phyloP scores from a whole-genome alignment of 257 asterid species.

The Eustoma russellianum region DNA sequence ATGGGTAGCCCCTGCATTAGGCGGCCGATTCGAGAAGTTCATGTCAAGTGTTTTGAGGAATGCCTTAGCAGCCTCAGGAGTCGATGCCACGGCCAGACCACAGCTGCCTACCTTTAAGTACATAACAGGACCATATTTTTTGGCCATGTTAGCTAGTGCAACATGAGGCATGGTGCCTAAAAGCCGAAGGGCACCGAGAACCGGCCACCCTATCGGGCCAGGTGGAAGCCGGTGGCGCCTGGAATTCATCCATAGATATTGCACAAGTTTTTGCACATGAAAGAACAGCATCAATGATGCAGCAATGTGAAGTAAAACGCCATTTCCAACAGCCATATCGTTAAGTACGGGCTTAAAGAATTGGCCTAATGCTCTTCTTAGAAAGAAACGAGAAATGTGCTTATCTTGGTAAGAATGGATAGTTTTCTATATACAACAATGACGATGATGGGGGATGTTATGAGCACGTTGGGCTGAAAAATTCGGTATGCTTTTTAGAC shows the following conservation, averaged over 20 bases:
- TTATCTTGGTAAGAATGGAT: too few relatives aligned
- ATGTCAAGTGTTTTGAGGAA: conserved; percentile 34
- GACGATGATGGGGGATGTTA: too few relatives aligned
- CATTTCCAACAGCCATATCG: too few relatives aligned
- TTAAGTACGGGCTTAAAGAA: too few relatives aligned
- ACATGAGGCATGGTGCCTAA: conserved; percentile 43
- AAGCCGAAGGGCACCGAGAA: conserved; percentile 36
- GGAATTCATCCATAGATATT: conserved; percentile 4
- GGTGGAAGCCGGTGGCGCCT: conserved; percentile 22
- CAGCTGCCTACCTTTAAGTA: conserved; percentile 33
- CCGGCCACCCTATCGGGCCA: conserved; percentile 40
- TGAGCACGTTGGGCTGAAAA: too few relatives aligned
- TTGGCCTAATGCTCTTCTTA: too few relatives aligned
- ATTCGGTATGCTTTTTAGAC: too few relatives aligned
- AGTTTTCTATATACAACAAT: too few relatives aligned
- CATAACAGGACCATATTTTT: conserved; percentile 34
- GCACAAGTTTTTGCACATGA: conserved; percentile 7
- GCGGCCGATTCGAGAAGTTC: conserved; percentile 36
- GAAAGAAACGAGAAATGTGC: too few relatives aligned
- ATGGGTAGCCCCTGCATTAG: conserved; percentile 32
- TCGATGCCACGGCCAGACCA: conserved; percentile 41
- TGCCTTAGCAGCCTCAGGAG: conserved; percentile 34
- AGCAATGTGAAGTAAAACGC: background rate
- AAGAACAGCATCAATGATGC: conserved; percentile 8
- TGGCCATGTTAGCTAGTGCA: conserved; percentile 38